phyloP scores from a whole-genome alignment of 192 early-diverging fungal species.

The Backusella tarrabulga region DNA sequence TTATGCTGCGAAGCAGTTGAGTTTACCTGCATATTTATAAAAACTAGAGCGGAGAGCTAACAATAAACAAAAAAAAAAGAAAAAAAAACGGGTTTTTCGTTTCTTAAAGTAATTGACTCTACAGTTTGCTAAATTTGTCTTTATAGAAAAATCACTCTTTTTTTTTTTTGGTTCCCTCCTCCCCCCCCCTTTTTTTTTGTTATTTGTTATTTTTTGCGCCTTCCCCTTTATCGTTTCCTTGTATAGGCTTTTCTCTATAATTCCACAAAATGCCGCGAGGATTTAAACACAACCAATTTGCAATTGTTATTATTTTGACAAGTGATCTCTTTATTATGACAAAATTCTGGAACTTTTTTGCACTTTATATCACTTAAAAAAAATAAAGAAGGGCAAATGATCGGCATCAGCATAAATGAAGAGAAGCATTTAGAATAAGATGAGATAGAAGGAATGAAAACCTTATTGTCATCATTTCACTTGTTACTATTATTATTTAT shows the following conservation, averaged over 20 bases:
- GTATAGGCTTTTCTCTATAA: background rate
- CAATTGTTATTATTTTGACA: background rate
- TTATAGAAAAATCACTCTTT: conserved; percentile 5
- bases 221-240: background rate
- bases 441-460: background rate
- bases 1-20: conserved; percentile 22
- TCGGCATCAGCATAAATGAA: too few species aligned
- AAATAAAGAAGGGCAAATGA: background rate
- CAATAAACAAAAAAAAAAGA: background rate
- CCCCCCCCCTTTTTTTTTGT: background rate
- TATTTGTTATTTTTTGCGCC: background rate
- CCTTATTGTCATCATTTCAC: background rate
- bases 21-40: conserved; percentile 14
- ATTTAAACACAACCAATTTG: background rate
- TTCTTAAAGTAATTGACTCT: background rate
- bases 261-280: background rate
- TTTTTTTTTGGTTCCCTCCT: background rate
- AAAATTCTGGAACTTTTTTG: background rate
- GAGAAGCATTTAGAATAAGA: too few species aligned
- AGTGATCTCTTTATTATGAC: background rate
- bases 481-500: background rate
- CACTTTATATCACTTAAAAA: background rate
- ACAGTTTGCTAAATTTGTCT: background rate
- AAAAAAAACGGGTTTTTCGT: conserved; percentile 13
- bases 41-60: background rate